Conservation (phyloP, 2,329 filamentous ascomycete genomes). For the Penicillium hesseltinei region DNA sequence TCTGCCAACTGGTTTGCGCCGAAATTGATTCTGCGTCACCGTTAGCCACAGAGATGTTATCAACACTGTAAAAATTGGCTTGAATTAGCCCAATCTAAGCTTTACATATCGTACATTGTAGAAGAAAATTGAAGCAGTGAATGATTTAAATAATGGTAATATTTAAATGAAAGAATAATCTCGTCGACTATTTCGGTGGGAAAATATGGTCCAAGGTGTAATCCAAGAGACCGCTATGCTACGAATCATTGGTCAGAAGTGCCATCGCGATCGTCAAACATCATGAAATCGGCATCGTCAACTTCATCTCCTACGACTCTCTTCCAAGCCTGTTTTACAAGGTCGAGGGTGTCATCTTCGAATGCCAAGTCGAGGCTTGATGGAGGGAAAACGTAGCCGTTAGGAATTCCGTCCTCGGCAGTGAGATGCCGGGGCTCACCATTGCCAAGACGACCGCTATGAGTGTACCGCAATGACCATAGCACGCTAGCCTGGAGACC, state of each 20-base stretch:
- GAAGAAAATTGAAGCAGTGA: neutral
- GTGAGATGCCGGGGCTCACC: slow-evolving; percentile 14
- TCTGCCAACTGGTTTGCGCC: slow-evolving; percentile 18
- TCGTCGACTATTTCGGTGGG: slow-evolving; percentile 5
- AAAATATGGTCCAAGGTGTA: neutral
- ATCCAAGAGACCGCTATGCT: slow-evolving; percentile 8
- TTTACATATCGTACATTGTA: neutral
- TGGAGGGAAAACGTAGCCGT: slow-evolving; percentile 58
- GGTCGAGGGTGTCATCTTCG: slow-evolving; percentile 65
- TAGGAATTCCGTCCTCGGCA: slow-evolving; percentile 35
- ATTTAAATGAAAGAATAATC: neutral
- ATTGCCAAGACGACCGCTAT: slow-evolving; percentile 34
- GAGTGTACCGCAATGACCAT: slow-evolving; percentile 56
- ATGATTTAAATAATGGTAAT: neutral
- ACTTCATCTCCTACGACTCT: slow-evolving; percentile 55
- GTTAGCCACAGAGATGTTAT: neutral
- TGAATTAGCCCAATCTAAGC: neutral
- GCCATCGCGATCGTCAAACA: slow-evolving; percentile 72
- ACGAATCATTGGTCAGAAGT: slow-evolving; percentile 51
- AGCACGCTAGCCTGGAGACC: slow-evolving; percentile 42
- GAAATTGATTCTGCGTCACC: slow-evolving; percentile 20
- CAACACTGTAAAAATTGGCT: neutral
- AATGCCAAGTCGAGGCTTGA: slow-evolving; percentile 67
- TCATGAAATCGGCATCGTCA: slow-evolving; percentile 64
- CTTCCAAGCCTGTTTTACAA: slow-evolving; percentile 70